Conservation (phyloP, 208 protist species). For the Leishmania guyanensis region DNA sequence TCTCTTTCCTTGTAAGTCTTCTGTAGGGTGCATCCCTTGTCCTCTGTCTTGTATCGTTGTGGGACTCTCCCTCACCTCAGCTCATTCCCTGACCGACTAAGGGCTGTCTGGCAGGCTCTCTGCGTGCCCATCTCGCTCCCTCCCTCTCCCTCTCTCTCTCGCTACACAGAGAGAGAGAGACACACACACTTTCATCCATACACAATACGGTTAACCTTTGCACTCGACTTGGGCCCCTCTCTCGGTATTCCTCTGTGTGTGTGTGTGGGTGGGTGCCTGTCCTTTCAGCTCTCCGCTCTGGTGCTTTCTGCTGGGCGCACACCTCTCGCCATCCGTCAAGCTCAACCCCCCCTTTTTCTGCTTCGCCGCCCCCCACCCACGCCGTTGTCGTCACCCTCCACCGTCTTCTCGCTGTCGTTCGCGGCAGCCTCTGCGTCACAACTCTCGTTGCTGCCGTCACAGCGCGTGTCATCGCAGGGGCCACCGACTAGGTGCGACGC, state of each 20-base stretch:
- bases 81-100: not conserved
- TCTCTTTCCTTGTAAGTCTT: not conserved
- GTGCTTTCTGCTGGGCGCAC: not conserved
- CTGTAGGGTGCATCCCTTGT: not conserved
- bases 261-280: not conserved
- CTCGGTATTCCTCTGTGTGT: not conserved
- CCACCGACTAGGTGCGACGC: not conserved
- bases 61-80: not conserved
- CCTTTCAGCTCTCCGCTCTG: not conserved
- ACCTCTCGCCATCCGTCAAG: not conserved
- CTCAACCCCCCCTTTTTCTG: not conserved
- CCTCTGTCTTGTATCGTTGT: slow-evolving; percentile 5
- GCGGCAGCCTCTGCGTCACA: not conserved
- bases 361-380: not conserved
- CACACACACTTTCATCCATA: too few species aligned
- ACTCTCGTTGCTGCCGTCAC: not conserved
- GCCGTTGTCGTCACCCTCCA: not conserved
- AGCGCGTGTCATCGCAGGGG: not conserved
- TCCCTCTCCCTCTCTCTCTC: too few species aligned
- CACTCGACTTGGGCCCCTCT: not conserved
- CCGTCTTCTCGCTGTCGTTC: not conserved
- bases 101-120: too few species aligned
- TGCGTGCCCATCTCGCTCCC: too few species aligned
- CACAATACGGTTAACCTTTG: not conserved
- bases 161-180: too few species aligned